These are phyloP conservation scores for Ceraceosorus guamensis DNA, from an alignment of 1,284 basidiomycete genomes.

Conservation along the genomic window DNA sequence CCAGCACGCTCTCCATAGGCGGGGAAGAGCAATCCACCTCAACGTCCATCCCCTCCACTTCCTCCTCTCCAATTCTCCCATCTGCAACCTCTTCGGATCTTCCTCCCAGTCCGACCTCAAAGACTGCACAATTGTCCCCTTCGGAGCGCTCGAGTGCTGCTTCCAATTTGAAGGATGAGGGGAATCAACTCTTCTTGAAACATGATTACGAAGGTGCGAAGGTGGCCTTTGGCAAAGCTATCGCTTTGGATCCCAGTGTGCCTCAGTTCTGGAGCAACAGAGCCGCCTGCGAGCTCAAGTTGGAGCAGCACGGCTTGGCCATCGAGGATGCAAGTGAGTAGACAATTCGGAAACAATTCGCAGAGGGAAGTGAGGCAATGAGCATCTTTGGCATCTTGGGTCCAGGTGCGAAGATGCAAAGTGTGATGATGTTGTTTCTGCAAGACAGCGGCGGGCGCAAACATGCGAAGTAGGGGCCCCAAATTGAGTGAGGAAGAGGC, in stretches of 20 bases:
- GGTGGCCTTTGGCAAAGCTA: conserved; percentile 34
- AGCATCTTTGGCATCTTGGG: too few species aligned
- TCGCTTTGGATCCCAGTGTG: conserved; percentile 35
- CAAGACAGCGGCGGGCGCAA: not conserved
- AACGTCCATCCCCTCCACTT: too few species aligned
- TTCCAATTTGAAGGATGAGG: conserved; percentile 29
- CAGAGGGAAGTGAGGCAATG: too few species aligned
- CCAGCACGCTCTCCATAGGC: too few species aligned
- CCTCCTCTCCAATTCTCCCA: not conserved
- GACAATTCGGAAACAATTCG: not conserved
- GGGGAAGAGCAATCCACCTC: too few species aligned
- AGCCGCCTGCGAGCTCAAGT: conserved; percentile 45
- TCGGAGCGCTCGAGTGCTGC: conserved; percentile 27
- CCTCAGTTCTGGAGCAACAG: conserved; percentile 40
- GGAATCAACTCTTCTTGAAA: conserved; percentile 39
- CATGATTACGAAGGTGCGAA: conserved; percentile 38
- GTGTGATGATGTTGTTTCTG: too few species aligned
- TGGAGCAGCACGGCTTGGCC: conserved; percentile 46
- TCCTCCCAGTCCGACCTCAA: conserved; percentile 24
- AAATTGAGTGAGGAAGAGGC: not conserved
- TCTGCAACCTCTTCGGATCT: conserved; percentile 36
- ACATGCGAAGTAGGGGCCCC: not conserved
- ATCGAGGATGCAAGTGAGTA: conserved; percentile 39
- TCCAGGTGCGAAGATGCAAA: too few species aligned
- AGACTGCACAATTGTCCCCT: conserved; percentile 21